A percentile compares a stretch with the other conserved stretches of the same genome.
These are phyloP conservation scores for Xanthoconium separans DNA, from an alignment of 1,284 basidiomycete species.

Conservation along the genomic window DNA sequence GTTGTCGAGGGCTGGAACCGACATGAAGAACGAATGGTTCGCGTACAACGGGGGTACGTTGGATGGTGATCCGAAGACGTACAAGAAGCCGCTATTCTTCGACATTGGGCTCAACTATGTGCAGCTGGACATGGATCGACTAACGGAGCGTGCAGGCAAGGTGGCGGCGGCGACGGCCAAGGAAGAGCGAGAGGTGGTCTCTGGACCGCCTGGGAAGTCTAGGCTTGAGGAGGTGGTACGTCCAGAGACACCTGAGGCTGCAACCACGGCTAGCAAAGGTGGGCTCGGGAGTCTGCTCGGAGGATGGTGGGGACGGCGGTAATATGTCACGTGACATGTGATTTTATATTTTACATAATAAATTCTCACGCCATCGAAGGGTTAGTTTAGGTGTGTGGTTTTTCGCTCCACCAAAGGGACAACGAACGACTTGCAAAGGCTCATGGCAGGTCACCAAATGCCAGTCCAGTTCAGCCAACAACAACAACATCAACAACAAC, in stretches of 20 bases:
- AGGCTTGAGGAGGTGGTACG: constrained; percentile 28
- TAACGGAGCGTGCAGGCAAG: constrained; percentile 72
- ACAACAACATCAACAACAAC: constrained; percentile 19
- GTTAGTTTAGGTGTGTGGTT: constrained; percentile 14
- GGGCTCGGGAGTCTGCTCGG: constrained; percentile 47
- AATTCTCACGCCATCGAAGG: constrained; percentile 23
- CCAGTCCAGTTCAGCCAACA: constrained; percentile 28
- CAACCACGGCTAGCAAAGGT: constrained; percentile 30
- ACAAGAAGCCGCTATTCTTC: constrained; percentile 87
- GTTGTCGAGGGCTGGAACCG: constrained; percentile 48
- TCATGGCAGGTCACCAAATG: constrained; percentile 31
- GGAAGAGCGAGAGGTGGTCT: constrained; percentile 26
- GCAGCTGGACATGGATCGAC: constrained; percentile 76
- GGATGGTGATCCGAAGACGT: constrained; percentile 42
- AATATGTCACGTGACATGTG: constrained; percentile 6
- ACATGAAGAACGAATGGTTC: constrained; percentile 80
- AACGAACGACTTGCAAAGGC: constrained; percentile 16
- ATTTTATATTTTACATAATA: neutral
- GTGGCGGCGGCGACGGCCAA: constrained; percentile 17
- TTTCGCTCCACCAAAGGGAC: constrained; percentile 12
- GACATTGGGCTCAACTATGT: constrained; percentile 94
- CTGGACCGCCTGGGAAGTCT: constrained; percentile 23
- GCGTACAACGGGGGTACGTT: constrained; percentile 66
- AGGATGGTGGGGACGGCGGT: constrained; percentile 53
- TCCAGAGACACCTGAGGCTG: constrained; percentile 41